Conservation (phyloP, 768 basidiomycete genomes). For the Bullera alba region DNA sequence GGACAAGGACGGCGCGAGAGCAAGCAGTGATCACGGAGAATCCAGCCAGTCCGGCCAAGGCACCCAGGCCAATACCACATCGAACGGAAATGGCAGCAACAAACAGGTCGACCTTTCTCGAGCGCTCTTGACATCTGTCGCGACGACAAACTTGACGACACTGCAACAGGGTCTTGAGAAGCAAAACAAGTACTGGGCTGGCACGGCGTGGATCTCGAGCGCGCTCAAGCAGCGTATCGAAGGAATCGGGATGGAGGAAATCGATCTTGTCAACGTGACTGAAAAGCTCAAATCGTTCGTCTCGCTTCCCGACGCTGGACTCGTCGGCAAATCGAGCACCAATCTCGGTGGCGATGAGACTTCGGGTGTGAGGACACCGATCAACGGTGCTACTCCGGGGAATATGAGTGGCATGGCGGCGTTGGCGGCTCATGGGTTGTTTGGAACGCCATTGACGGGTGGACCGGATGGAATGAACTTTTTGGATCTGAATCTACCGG, state of each 20-base stretch:
- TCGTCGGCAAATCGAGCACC: too few species aligned
- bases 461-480: too few species aligned
- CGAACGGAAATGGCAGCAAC: not conserved
- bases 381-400: too few species aligned
- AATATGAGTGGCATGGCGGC: too few species aligned
- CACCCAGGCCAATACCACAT: not conserved
- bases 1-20: too few species aligned
- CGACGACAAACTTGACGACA: slow-evolving; percentile 16
- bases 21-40: too few species aligned
- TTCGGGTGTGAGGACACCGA: too few species aligned
- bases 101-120: slow-evolving; percentile 9
- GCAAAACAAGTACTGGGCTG: slow-evolving; percentile 19
- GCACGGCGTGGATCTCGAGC: slow-evolving; percentile 18
- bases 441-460: too few species aligned
- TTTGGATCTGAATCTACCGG: too few species aligned
- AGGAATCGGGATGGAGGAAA: slow-evolving; percentile 14
- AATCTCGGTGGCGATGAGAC: too few species aligned
- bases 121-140: slow-evolving; percentile 15
- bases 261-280: slow-evolving; percentile 18
- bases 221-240: slow-evolving; percentile 19
- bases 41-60: not conserved
- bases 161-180: slow-evolving; percentile 21
- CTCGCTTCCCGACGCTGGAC: slow-evolving; percentile 20
- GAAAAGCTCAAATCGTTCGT: slow-evolving; percentile 16
- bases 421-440: too few species aligned